A percentile compares a stretch with the other conserved stretches of the same genome.
Conservation (phyloP, 805 yeast genomes). For the Suhomyces emberorum region DNA sequence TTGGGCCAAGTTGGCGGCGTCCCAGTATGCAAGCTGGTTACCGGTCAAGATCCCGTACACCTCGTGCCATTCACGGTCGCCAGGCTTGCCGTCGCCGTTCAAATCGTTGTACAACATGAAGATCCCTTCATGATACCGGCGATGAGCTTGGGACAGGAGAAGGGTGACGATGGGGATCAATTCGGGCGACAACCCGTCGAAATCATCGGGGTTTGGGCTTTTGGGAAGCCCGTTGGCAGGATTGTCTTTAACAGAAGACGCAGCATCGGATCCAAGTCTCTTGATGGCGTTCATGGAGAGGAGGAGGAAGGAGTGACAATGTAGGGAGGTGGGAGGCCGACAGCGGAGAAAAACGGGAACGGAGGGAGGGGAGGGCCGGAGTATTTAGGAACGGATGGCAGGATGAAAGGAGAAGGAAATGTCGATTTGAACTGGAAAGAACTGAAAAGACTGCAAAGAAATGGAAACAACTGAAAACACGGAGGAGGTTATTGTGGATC, state of each 20-base stretch:
- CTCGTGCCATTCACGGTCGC: conserved; percentile 83
- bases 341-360: too few relatives aligned
- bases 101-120: conserved; percentile 71
- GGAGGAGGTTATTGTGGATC: too few relatives aligned
- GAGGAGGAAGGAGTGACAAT: neutral
- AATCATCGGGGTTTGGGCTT: conserved; percentile 11
- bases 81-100: conserved; percentile 82
- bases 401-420: too few relatives aligned
- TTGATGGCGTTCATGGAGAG: conserved; percentile 20
- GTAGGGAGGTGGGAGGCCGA: too few relatives aligned
- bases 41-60: conserved; percentile 91
- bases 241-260: conserved; percentile 14
- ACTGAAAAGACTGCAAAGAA: too few relatives aligned
- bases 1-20: conserved; percentile 61
- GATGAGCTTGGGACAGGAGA: conserved; percentile 67
- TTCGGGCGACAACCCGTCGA: conserved; percentile 42
- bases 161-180: conserved; percentile 70
- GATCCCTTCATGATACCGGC: conserved; percentile 74
- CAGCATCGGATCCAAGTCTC: conserved; percentile 21
- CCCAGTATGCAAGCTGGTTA: conserved; percentile 90
- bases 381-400: too few relatives aligned
- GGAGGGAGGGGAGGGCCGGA: too few relatives aligned
- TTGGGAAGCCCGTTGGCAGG: conserved; percentile 4
- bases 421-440: too few relatives aligned
- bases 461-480: too few relatives aligned